phyloP scores from a whole-genome alignment of 2,329 filamentous ascomycete species.

The Fusarium staphyleae region DNA sequence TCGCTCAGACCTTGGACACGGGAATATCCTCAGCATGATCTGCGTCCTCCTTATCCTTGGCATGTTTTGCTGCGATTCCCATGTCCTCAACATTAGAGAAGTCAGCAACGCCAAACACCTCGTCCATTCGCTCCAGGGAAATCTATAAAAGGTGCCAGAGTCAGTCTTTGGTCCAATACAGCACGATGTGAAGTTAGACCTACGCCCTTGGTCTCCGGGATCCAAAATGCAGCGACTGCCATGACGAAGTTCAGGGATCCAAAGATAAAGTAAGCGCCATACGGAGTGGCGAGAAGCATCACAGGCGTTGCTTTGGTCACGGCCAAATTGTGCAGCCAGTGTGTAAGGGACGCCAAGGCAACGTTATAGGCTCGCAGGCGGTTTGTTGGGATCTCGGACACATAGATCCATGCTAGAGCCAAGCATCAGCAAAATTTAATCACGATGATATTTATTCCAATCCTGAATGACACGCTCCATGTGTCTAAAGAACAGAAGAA shows the following conservation, averaged over 20 bases:
- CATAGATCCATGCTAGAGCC: constrained; percentile 50
- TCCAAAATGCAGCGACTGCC: constrained; percentile 56
- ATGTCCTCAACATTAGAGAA: constrained; percentile 28
- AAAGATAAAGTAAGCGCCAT: constrained; percentile 65
- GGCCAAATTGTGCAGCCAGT: constrained; percentile 71
- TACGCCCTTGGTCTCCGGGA: constrained; percentile 66
- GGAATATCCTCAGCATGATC: neutral
- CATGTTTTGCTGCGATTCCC: constrained; percentile 10
- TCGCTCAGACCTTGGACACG: neutral
- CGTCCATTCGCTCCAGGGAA: constrained; percentile 32
- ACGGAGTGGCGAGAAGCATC: constrained; percentile 58
- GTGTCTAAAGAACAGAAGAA: neutral
- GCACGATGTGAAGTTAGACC: constrained; percentile 20
- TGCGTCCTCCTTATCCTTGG: constrained; percentile 25
- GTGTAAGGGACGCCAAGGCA: constrained; percentile 65
- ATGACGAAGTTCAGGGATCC: constrained; percentile 63
- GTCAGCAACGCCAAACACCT: constrained; percentile 26
- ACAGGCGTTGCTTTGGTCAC: constrained; percentile 66
- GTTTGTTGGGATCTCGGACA: constrained; percentile 68
- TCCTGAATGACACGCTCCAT: neutral
- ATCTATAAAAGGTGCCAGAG: constrained; percentile 3
- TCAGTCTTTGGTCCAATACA: neutral
- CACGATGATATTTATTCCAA: neutral
- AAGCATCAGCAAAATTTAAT: neutral
- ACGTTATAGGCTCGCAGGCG: constrained; percentile 66